Evolutionary conservation across 495 filamentous ascomycete species (phyloP).

Genomic region (Trichoderma reesei): DNA sequence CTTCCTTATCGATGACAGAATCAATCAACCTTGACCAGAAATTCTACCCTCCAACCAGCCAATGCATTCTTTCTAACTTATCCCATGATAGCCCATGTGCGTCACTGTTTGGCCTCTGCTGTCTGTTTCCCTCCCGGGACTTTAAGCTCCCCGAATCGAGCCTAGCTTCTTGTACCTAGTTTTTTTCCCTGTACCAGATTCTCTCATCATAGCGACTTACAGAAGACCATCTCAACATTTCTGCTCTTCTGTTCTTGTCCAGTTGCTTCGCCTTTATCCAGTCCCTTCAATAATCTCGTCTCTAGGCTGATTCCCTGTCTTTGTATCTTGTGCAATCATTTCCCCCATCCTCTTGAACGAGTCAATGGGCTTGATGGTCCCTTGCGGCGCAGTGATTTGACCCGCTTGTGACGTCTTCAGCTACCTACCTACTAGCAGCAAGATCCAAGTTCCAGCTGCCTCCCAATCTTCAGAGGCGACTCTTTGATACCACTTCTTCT

Average conservation of each 20-base stretch:
- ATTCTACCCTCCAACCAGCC: no score
- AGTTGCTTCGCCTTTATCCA: neutral
- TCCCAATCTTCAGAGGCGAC: neutral
- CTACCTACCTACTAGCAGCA: neutral
- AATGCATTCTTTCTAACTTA: no score
- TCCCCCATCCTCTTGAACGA: neutral
- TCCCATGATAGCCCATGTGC: constrained; percentile 12
- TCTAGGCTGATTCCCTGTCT: neutral
- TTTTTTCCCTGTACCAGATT: no score
- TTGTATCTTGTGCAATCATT: neutral
- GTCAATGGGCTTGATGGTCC: neutral
- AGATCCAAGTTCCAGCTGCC: neutral
- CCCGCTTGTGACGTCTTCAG: neutral
- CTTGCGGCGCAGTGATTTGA: neutral
- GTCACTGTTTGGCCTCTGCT: constrained; percentile 10
- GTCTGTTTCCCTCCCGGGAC: no score
- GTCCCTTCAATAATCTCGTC: neutral
- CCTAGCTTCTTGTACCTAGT: neutral
- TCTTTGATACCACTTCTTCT: neutral
- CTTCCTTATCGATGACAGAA: no score
- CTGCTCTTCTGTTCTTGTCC: neutral
- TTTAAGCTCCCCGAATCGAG: neutral
- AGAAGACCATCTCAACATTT: no score
- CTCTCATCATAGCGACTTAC: no score
- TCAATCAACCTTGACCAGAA: no score